Evolutionary conservation across 1,284 basidiomycete species (phyloP).

Genomic region (Sphagnurus paluster): DNA sequence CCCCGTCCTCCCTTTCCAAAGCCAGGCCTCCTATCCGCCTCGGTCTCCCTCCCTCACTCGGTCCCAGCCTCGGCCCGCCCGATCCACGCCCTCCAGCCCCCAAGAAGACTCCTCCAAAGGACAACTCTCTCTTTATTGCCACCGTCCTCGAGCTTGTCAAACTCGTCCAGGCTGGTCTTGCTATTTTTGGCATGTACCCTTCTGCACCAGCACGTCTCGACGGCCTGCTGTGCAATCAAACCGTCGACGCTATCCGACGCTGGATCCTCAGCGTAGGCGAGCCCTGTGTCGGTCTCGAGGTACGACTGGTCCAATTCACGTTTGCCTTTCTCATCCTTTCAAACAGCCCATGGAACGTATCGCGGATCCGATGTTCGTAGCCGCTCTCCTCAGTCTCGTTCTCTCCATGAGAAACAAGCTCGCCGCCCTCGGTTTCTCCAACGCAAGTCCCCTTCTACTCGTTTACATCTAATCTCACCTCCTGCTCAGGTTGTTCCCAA

Average conservation of each 20-base stretch:
- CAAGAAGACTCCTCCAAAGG: conserved; percentile 24
- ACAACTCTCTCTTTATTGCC: conserved; percentile 45
- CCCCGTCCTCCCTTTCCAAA: conserved; percentile 18
- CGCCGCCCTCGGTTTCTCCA: conserved; percentile 43
- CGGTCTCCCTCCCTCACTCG: conserved; percentile 12
- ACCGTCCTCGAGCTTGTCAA: conserved; percentile 75
- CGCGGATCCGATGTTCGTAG: conserved; percentile 68
- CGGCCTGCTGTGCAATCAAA: conserved; percentile 74
- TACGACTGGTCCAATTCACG: conserved; percentile 28
- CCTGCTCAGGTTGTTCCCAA: conserved; percentile 54
- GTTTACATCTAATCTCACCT: conserved; percentile 1
- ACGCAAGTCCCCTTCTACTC: conserved; percentile 25
- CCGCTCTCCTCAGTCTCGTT: conserved; percentile 68
- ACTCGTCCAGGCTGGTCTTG: conserved; percentile 66
- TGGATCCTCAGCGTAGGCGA: conserved; percentile 70
- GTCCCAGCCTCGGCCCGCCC: conserved; percentile 4
- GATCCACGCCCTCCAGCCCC: background rate
- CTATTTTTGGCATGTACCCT: conserved; percentile 64
- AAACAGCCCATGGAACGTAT: conserved; percentile 65
- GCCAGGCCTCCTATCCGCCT: conserved; percentile 13
- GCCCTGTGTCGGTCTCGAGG: conserved; percentile 61
- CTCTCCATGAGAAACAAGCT: conserved; percentile 68
- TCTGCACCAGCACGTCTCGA: conserved; percentile 33
- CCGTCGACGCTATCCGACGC: conserved; percentile 63
- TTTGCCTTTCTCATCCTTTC: conserved; percentile 9